Percentiles rank a stretch among this genome's conserved stretches.
Conservation (phyloP, 495 filamentous ascomycete genomes). For the Penicillium antarcticum region DNA sequence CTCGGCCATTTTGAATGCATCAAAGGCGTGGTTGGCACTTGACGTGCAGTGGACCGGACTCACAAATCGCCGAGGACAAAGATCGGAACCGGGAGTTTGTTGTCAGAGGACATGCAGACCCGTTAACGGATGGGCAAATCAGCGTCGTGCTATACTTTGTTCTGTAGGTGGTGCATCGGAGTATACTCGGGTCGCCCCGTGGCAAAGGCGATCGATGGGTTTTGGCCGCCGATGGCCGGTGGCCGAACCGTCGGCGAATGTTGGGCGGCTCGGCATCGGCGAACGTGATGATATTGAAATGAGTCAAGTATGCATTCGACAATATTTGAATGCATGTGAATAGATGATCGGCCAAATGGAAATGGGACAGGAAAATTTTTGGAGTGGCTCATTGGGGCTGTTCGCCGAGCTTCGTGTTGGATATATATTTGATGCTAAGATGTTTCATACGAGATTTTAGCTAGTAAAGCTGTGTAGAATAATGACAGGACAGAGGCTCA, state of each 20-base stretch:
- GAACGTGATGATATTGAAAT: background rate
- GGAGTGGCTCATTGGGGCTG: no score
- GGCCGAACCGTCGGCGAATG: background rate
- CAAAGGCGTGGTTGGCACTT: background rate
- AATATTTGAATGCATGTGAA: background rate
- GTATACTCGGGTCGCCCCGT: background rate
- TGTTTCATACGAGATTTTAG: no score
- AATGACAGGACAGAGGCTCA: background rate
- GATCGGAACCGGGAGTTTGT: background rate
- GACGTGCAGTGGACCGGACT: background rate
- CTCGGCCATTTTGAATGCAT: background rate
- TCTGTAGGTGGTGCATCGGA: background rate
- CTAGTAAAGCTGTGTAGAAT: no score
- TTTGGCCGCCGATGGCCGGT: background rate
- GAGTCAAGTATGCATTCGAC: background rate
- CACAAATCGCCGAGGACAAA: background rate
- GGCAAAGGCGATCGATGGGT: background rate
- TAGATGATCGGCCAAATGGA: background rate
- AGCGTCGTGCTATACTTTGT: background rate
- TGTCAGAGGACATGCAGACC: background rate
- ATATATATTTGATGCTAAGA: no score
- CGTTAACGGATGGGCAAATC: background rate
- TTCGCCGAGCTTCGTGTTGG: no score
- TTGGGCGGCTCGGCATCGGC: constrained; percentile 1
- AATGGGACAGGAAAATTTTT: background rate